These are phyloP conservation scores for Lipomyces starkeyi DNA, from an alignment of 805 yeast species.

Conservation along the genomic window DNA sequence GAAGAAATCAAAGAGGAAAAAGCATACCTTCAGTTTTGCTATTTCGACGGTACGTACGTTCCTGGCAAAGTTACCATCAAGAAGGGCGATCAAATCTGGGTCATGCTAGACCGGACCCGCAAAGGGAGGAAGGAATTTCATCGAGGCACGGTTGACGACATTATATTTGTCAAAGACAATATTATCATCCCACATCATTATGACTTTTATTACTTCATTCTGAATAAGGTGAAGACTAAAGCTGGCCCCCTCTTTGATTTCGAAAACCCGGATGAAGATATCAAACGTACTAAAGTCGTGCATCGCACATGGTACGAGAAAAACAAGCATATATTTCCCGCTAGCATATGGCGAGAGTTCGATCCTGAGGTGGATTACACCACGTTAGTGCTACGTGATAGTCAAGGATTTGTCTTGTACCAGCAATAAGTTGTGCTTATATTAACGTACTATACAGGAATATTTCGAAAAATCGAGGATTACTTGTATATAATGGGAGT, in stretches of 20 bases:
- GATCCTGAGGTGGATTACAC: conserved; percentile 43
- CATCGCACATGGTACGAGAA: conserved; percentile 43
- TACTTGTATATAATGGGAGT: neutral
- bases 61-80: conserved; percentile 38
- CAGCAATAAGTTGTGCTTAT: conserved; percentile 23
- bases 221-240: conserved; percentile 38
- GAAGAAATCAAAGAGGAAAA: conserved; percentile 35
- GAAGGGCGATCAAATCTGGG: conserved; percentile 43
- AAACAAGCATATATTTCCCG: conserved; percentile 45
- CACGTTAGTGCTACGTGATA: conserved; percentile 39
- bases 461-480: neutral
- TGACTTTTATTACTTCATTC: conserved; percentile 41
- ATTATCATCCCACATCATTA: conserved; percentile 45
- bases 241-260: conserved; percentile 42
- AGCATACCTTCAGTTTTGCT: conserved; percentile 39
- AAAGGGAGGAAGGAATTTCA: conserved; percentile 40
- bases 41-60: conserved; percentile 40
- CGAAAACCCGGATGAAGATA: conserved; percentile 21
- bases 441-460: neutral
- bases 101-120: conserved; percentile 41
- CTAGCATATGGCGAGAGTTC: conserved; percentile 43
- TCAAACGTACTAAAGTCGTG: conserved; percentile 40
- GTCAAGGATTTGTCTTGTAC: conserved; percentile 37
- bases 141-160: conserved; percentile 43
- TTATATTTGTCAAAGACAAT: conserved; percentile 42